Base-by-base conservation (phyloP, 2,329 filamentous ascomycete species). In the Colletotrichum graminicola region DNA sequence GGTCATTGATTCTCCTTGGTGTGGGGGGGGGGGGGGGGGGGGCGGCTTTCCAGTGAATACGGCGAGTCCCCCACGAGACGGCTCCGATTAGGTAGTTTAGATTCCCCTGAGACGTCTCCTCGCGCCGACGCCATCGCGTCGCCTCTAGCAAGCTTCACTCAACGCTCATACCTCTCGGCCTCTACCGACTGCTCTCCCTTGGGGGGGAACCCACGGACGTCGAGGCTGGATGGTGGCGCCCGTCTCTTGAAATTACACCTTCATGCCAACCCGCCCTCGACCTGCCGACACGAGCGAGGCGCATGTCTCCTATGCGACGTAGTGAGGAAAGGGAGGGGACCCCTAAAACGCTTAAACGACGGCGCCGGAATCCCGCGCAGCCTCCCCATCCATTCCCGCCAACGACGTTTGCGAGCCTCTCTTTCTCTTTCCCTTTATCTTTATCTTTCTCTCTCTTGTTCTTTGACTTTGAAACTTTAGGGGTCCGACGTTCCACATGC, bases 401-500 rank as follows among this genome's bases (percentile, higher is more conserved):
- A 36, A 49, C 41, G 32, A 49, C 59, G 59, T 49, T 43, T 49
- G 59, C n/a, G 39, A 32, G 6, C 39, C 39, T 29, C 56, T 5
- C 21, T 59, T 23, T 16, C 23, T 5, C 7, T 43, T 56, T 1
- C 14, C 23, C 11, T 23, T n/a, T n/a, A n/a, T n/a, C n/a, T n/a
- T 43, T 8, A 12, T 39, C n/a, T 39, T 56, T 1, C 14, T 36
- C 11, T 23, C 10, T 41, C 5, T 41, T 41, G 14, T 39, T 16
- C 34, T 41, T 21, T 14, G 34, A 41, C 39, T 6, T n/a, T 45
- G 26, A n/a, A 21, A 62, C 18, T 49, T 39, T 39, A 51, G 43
- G 43, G 59, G 59, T 51, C 59, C 59, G 34, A 62, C 59, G 39
- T 62, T 62, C 59, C 59, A 62, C 45, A 39, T 26, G 32, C 59